Evolutionary conservation across 1,284 basidiomycete genomes (phyloP).

Genomic region (Leucoagaricus sp.): DNA sequence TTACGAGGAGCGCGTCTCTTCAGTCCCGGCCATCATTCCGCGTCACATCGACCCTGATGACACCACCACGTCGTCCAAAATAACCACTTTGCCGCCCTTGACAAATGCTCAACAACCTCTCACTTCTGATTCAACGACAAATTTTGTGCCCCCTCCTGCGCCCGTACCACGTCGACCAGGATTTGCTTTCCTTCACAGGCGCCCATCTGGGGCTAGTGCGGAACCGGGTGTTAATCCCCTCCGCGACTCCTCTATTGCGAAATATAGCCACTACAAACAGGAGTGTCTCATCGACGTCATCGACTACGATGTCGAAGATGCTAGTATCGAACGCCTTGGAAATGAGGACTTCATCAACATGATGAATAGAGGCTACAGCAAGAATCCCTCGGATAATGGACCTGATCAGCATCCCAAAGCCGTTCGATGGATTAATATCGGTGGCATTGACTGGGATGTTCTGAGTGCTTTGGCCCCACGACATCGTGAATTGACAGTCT

Average conservation of each 20-base stretch:
- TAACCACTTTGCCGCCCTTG: not conserved
- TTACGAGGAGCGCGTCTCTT: not conserved
- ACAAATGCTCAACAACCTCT: not conserved
- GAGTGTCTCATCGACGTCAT: conserved; percentile 61
- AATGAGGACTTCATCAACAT: conserved; percentile 56
- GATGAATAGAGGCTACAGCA: conserved; percentile 31
- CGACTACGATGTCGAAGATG: conserved; percentile 58
- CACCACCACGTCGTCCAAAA: not conserved
- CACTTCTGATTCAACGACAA: not conserved
- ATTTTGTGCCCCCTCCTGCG: not conserved
- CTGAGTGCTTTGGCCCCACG: conserved; percentile 62
- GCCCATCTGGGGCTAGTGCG: conserved; percentile 38
- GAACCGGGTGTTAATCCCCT: conserved; percentile 67
- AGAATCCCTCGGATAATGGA: conserved; percentile 28
- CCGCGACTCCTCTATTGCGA: conserved; percentile 42
- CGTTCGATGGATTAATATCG: conserved; percentile 73
- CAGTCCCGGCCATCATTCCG: not conserved
- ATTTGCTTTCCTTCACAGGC: not conserved
- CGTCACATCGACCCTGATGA: not conserved
- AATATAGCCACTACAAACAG: conserved; percentile 57
- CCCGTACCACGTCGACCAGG: not conserved
- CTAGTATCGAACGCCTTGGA: conserved; percentile 53
- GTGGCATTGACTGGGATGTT: conserved; percentile 71
- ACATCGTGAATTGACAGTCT: conserved; percentile 62
- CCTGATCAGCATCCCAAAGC: conserved; percentile 41